A percentile compares a stretch with the other conserved stretches of the same genome.
Conservation (phyloP, 805 yeast genomes). For the Ogataea methylovora region DNA sequence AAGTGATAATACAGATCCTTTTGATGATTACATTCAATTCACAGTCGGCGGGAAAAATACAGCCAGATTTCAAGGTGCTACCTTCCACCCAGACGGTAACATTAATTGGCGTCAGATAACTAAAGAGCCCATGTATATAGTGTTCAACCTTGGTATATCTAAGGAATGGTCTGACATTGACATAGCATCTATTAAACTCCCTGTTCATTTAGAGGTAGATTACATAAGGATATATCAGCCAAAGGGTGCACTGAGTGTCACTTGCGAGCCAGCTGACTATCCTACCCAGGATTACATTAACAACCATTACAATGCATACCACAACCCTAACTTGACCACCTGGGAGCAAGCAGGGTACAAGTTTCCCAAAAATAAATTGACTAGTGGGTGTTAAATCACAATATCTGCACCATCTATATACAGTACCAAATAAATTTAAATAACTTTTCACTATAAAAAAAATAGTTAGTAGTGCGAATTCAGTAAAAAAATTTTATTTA, state of each 20-base stretch:
- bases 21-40: slow-evolving; percentile 29
- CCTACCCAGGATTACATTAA: slow-evolving; percentile 32
- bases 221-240: slow-evolving; percentile 36
- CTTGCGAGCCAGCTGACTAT: slow-evolving; percentile 31
- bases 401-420: too few relatives aligned
- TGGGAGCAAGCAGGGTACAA: slow-evolving; percentile 57
- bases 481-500: too few relatives aligned
- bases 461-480: too few relatives aligned
- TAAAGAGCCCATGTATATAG: slow-evolving; percentile 78
- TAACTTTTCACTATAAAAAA: too few relatives aligned
- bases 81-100: slow-evolving; percentile 37
- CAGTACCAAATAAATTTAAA: too few relatives aligned
- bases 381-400: slow-evolving; percentile 7
- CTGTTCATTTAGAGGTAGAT: slow-evolving; percentile 29
- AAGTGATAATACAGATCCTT: slow-evolving; percentile 14
- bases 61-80: slow-evolving; percentile 23
- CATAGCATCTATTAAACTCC: slow-evolving; percentile 27
- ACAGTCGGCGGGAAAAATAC: slow-evolving; percentile 24
- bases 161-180: slow-evolving; percentile 37
- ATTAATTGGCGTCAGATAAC: slow-evolving; percentile 69
- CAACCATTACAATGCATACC: slow-evolving; percentile 49
- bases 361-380: slow-evolving; percentile 23
- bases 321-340: slow-evolving; percentile 57
- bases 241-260: slow-evolving; percentile 17
- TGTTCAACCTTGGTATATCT: slow-evolving; percentile 77